phyloP scores from a whole-genome alignment of 169 alveolate species.

The Plasmodium malariae region DNA sequence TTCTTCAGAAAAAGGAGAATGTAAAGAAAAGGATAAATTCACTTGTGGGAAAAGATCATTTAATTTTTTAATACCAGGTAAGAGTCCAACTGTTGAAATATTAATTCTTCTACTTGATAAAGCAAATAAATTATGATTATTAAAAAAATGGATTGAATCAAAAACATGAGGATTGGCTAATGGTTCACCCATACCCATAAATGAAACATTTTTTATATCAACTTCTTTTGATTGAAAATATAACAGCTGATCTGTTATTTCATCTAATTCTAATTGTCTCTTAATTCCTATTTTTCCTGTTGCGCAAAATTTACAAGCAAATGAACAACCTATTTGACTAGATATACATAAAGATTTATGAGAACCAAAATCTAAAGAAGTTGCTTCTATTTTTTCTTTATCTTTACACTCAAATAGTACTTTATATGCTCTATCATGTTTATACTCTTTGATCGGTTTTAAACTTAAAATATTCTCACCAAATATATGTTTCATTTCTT shows the following conservation, averaged over 20 bases:
- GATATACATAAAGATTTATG: conserved; percentile 90
- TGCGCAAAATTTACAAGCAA: conserved; percentile 90
- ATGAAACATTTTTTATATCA: conserved; percentile 87
- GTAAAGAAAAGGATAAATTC: conserved; percentile 89
- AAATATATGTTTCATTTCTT: conserved; percentile 77
- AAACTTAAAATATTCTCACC: conserved; percentile 79
- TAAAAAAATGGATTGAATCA: conserved; percentile 86
- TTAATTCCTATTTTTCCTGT: conserved; percentile 91
- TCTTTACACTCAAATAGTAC: conserved; percentile 86
- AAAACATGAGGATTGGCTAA: conserved; percentile 91
- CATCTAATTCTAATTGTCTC: conserved; percentile 89
- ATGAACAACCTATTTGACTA: conserved; percentile 90
- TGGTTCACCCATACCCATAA: conserved; percentile 94
- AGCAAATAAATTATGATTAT: conserved; percentile 79
- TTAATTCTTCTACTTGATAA: conserved; percentile 87
- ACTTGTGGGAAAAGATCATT: conserved; percentile 88
- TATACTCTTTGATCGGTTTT: conserved; percentile 78
- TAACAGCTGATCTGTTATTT: conserved; percentile 89
- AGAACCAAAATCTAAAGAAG: conserved; percentile 85
- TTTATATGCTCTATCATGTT: conserved; percentile 86
- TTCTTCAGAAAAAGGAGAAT: conserved; percentile 87
- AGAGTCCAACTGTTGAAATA: conserved; percentile 89
- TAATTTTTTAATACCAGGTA: conserved; percentile 90
- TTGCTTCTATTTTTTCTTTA: conserved; percentile 89
- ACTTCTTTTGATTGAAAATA: conserved; percentile 86